Base-by-base conservation (phyloP, 441 rosid genomes). In the Hypseocharis bilobata region DNA sequence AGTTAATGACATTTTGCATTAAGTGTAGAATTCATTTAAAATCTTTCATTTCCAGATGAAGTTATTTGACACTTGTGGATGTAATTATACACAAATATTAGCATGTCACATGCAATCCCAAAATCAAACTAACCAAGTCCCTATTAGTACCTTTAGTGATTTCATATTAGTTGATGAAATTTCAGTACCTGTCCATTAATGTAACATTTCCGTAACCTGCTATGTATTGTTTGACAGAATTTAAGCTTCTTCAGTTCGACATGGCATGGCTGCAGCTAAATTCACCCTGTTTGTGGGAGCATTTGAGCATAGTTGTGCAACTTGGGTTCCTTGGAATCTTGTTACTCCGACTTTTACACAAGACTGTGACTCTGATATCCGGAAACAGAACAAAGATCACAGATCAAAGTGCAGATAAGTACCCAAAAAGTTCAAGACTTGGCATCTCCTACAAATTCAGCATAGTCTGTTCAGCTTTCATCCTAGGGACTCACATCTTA, bases 201-300 rank as follows among this genome's bases (percentile, higher is more conserved):
- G 27, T 16, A 38, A 30, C 32, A 45, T 30, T 11, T 23, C 13
- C 55, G 17, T 63, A 47, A 64, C 47, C 16, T 44, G 27, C 32
- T 57, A 44, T 71, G 26, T 67, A 45, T 67, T 67, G 69, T 27
- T 36, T 44, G 17, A 70, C 84, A 85, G 85, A 74, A 36, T 63
- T 69, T 55, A 69, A 72, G 77, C 69, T 78, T 67, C 74, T 69
- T 38, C 64, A 52, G 60, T 56, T 59, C 66, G 62, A 55, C 57
- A 73, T 56, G 68, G 73, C 72, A 42, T 78, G 87, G 89, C 73
- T 64, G 8, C 75, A 74, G 57, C 72, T 59, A 42, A 67, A 72
- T 47, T 84, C 82, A 0, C 76, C 72, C n/a, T 88, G 96, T 70
- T 68, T 85, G 75, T 68, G 82, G 80, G 93, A 85, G 84, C 74